Base-by-base conservation (phyloP, 345 rosid genomes). In the Eucalyptus sideroxylon region DNA sequence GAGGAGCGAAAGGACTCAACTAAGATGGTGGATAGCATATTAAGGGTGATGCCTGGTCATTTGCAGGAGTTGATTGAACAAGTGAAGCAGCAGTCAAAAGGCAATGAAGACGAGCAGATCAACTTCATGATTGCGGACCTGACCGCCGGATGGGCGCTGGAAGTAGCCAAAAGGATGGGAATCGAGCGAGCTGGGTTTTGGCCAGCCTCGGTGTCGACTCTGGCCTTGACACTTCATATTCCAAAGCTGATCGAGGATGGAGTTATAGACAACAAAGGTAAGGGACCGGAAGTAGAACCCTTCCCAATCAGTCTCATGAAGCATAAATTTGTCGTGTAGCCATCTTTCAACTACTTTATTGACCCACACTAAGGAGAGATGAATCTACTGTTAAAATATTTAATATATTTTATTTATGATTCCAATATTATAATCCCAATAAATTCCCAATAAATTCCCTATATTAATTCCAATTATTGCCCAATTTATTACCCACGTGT, bases 161-260 rank as follows among this genome's bases (percentile, higher is more conserved):
- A 91, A 87, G 86, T 90, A 62, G 89, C 92, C 4, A 51, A 62
- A 65, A 91, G 88, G 69, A 50, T 91, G 87, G 89, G 89, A 40
- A 24, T 91, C 34, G 89, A 59, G 44, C 21, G 50, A 23, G 93
- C 89, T 26, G 27, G 85, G 17, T 15, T 88, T 59, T 89, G 86
- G 56, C 42, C 86, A 7, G 47, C 93, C 40, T 88, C 87, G 30
- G 91, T 89, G 1, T 90, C 91, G 88, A 65, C 34, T 44, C 26
- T 93, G 87, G 81, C 88, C 24, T 30, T 89, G 90, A 59, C 30
- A 14, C 87, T 91, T 23, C 87, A 86, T 17, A 59, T 89, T 51
- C 89, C 89, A 6, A 87, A 88, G 89, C 77, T 92, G 24, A 89
- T 91, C 65, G 53, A 89, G 72, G 81, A 88, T 65, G 92, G 92